Percentiles rank a stretch among this genome's conserved stretches.
These are phyloP conservation scores for Stephanodiscus triporus DNA, from an alignment of 108 stramenopile genomes.

Conservation along the genomic window DNA sequence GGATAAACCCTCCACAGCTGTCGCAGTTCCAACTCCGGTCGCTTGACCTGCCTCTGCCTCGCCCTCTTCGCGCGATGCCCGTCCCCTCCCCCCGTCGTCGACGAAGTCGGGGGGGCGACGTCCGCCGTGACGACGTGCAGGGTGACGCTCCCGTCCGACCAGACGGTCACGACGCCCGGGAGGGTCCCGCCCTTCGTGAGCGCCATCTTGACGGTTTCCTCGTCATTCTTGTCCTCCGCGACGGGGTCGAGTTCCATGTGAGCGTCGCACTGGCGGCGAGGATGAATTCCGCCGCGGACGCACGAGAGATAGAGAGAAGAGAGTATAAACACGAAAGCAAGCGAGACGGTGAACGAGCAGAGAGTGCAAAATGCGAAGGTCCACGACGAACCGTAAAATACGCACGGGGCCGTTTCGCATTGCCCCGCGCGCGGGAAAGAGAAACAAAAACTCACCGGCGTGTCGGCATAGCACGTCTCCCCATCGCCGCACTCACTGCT, in stretches of 20 bases:
- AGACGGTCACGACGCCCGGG: constrained; percentile 69
- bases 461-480: constrained; percentile 85
- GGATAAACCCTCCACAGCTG: constrained; percentile 54
- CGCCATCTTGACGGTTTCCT: constrained; percentile 33
- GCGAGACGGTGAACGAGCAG: no score
- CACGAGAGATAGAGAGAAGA: not conserved
- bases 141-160: constrained; percentile 76
- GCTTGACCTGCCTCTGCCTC: constrained; percentile 16
- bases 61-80: constrained; percentile 42
- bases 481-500: constrained; percentile 68
- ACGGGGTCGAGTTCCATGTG: constrained; percentile 10
- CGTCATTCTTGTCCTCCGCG: constrained; percentile 7
- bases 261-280: constrained; percentile 66
- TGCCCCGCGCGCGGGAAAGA: no score
- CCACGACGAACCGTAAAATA: no score
- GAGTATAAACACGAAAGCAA: not conserved
- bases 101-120: constrained; percentile 8
- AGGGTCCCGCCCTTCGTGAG: constrained; percentile 72
- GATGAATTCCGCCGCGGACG: no score
- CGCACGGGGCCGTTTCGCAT: not conserved
- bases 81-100: not conserved
- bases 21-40: constrained; percentile 47
- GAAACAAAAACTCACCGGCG: constrained; percentile 45
- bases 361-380: no score
- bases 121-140: constrained; percentile 67